Conservation (phyloP, 2,329 filamentous ascomycete species). For the Diaporthe sp. region DNA sequence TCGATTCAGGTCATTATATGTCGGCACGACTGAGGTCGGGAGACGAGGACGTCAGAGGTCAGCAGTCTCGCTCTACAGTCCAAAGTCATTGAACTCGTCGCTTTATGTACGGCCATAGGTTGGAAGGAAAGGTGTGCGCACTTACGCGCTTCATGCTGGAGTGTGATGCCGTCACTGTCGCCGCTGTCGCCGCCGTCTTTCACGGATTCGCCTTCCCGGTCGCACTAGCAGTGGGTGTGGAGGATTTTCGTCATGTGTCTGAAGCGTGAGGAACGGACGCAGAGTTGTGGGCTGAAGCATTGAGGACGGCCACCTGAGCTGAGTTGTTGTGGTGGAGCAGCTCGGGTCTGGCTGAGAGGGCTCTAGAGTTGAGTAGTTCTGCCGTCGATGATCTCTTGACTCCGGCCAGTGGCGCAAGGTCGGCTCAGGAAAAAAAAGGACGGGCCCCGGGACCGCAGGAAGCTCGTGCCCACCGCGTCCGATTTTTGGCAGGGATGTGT, state of each 20-base stretch:
- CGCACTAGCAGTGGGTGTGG: background rate
- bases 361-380: conserved; percentile 11
- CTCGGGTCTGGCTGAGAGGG: conserved; percentile 3
- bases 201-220: conserved; percentile 1
- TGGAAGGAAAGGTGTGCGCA: background rate
- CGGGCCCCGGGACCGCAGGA: conserved; percentile 25
- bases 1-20: conserved; percentile 36
- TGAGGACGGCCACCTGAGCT: background rate
- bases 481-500: conserved; percentile 10
- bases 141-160: conserved; percentile 40
- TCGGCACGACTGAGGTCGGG: conserved; percentile 24
- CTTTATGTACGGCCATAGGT: background rate
- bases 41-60: conserved; percentile 8
- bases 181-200: conserved; percentile 27
- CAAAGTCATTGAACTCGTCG: background rate
- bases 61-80: background rate
- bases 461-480: conserved; percentile 24
- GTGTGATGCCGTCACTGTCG: conserved; percentile 16
- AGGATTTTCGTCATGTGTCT: conserved; percentile 4
- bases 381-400: conserved; percentile 35
- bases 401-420: conserved; percentile 21
- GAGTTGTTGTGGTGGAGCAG: conserved; percentile 19
- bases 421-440: background rate
- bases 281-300: background rate
- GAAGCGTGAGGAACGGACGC: background rate